Evolutionary conservation across 106 monocot genomes (phyloP).

Genomic region (Gastrodia elata): DNA sequence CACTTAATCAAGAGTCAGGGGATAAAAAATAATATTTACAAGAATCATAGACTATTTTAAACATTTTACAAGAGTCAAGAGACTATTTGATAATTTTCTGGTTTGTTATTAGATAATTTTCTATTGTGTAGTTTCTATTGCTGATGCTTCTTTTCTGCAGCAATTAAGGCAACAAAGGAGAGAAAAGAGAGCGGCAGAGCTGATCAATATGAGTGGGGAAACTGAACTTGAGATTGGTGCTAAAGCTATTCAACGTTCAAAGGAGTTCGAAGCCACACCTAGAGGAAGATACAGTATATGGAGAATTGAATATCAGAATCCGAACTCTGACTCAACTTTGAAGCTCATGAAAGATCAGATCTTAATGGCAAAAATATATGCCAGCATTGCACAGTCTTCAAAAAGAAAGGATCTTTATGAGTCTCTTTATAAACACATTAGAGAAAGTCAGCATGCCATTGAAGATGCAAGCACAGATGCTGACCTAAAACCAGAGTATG

Average conservation of each 20-base stretch:
- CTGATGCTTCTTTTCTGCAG: constrained; percentile 22
- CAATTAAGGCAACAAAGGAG: constrained; percentile 37
- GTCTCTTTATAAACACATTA: constrained; percentile 35
- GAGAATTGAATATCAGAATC: constrained; percentile 45
- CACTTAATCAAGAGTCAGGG: no score
- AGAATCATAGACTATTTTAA: no score
- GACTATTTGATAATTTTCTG: no score
- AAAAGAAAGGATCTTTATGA: constrained; percentile 30
- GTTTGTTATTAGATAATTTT: no score
- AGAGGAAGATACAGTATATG: constrained; percentile 48
- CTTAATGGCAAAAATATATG: constrained; percentile 71
- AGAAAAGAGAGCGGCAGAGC: constrained; percentile 27
- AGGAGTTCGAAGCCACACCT: constrained; percentile 23
- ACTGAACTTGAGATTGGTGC: constrained; percentile 33
- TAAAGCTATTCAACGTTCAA: constrained; percentile 40
- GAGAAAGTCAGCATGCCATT: constrained; percentile 35
- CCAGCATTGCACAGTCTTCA: constrained; percentile 45
- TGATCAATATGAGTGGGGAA: constrained; percentile 45
- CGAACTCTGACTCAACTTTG: constrained; percentile 40
- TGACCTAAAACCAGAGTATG: constrained; percentile 37
- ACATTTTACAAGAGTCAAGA: no score
- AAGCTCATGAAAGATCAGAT: constrained; percentile 73
- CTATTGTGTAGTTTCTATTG: background rate
- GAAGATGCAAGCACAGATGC: constrained; percentile 50
- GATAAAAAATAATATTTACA: no score